Evolutionary conservation across 768 basidiomycete species (phyloP).

Genomic region (Boletus edulis): DNA sequence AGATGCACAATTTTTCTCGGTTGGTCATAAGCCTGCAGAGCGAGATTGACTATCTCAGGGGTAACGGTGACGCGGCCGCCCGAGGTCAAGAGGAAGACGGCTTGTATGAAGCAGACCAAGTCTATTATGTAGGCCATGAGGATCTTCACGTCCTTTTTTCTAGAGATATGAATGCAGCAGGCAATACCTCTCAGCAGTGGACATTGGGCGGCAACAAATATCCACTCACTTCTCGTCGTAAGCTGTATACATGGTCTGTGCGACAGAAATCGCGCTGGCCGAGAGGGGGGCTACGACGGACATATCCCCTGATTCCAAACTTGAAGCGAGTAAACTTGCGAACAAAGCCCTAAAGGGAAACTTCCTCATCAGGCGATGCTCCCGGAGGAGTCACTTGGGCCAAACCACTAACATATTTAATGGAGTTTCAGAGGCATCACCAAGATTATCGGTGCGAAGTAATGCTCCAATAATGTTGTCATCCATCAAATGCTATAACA

Average conservation of each 20-base stretch:
- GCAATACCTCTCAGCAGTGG: too few relatives aligned
- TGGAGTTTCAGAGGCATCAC: not conserved
- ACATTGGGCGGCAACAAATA: too few relatives aligned
- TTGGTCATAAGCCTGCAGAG: not conserved
- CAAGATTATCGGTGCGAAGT: slow-evolving; percentile 3
- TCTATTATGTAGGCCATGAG: slow-evolving; percentile 14
- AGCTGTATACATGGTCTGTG: too few relatives aligned
- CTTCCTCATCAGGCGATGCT: too few relatives aligned
- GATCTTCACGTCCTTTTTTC: slow-evolving; percentile 8
- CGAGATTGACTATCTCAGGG: not conserved
- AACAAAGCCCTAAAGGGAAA: too few relatives aligned
- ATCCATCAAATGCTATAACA: slow-evolving; percentile 4
- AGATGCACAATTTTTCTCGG: not conserved
- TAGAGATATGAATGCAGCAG: not conserved
- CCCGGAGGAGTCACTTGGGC: too few relatives aligned
- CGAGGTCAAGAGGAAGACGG: not conserved
- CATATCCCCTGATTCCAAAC: too few relatives aligned
- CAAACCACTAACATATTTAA: not conserved
- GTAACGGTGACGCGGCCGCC: not conserved
- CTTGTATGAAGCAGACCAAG: slow-evolving; percentile 16
- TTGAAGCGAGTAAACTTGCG: too few relatives aligned
- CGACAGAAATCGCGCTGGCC: too few relatives aligned
- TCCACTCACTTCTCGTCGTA: slow-evolving; percentile 1
- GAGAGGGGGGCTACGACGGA: too few relatives aligned
- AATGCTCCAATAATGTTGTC: not conserved